Percentiles rank a stretch among this genome's conserved stretches.
These are phyloP conservation scores for Arthrinium puccinioides DNA, from an alignment of 2,329 filamentous ascomycete species.

Conservation along the genomic window DNA sequence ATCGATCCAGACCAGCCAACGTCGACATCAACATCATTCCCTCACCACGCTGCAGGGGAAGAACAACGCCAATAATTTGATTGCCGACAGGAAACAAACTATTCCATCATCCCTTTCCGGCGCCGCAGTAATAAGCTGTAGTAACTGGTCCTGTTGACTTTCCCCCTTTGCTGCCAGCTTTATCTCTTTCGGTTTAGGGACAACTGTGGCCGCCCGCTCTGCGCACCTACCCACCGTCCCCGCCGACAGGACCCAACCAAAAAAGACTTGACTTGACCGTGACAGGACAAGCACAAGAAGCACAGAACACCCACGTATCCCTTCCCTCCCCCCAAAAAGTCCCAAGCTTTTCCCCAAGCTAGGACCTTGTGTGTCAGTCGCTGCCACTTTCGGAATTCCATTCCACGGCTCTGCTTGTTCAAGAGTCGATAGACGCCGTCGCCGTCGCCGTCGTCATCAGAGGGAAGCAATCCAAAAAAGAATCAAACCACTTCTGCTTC, in stretches of 20 bases:
- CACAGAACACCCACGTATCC: constrained; percentile 2
- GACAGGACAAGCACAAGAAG: constrained; percentile 1
- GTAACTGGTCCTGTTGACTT: not conserved
- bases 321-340: not conserved
- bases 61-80: not conserved
- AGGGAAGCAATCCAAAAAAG: constrained; percentile 2
- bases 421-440: too few species aligned
- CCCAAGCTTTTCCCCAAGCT: constrained; percentile 4
- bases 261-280: too few species aligned
- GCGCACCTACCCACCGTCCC: too few species aligned
- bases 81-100: not conserved
- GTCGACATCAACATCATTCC: too few species aligned
- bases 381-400: constrained; percentile 4
- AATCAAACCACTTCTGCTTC: not conserved
- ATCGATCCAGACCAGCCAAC: constrained; percentile 33
- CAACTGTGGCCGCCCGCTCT: constrained; percentile 1
- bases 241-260: too few species aligned
- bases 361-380: not conserved
- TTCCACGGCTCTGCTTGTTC: not conserved
- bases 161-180: not conserved
- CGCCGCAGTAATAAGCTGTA: too few species aligned
- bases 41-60: too few species aligned
- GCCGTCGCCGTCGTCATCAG: constrained; percentile 1
- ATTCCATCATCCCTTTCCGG: too few species aligned
- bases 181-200: constrained; percentile 3